Base-by-base conservation (phyloP, 208 protist species). In the Leptomonas seymouri region DNA sequence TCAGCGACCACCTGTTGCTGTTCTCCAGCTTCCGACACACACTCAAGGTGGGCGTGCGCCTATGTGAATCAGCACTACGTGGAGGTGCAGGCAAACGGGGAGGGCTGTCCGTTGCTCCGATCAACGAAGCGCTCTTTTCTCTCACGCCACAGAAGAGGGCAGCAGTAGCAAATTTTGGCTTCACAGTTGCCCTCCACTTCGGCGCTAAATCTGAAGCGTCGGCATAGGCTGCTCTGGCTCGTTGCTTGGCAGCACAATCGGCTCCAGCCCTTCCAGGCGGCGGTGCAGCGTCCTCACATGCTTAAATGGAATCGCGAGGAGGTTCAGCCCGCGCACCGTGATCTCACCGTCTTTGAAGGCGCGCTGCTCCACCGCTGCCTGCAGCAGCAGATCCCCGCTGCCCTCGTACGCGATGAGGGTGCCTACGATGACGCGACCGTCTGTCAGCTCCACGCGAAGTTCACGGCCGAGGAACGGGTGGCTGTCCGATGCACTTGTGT, bases 391-490 rank as follows among this genome's bases (percentile, higher is more conserved):
- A 55, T 92, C 86, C 3, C 90, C 90, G 56, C 81, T 84, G 42
- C 90, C 90, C 65, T 91, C 69, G 67, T 84, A 92, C 18, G 87
- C 86, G 41, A 93, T 78, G 42, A 95, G 71, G 4, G 75, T 87
- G 36, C 90, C 90, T 1, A 90, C 81, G 23, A 95, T 49, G 8
- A 93, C 54, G 48, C 90, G 87, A 21, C 84, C 77, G 67, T 95
- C 90, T 5, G 50, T 80, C 59, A 95, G 76, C 77, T 92, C 87
- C 49, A 95, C 82, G 48, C 90, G 90, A 18, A 95, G 59, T 75
- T 95, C 90, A 14, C 76, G 79, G 42, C 82, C 82, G 27, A 93
- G 76, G 63, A 93, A 95, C 4, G 85, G 83, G 50, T 81, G 71
- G 30, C 54, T 58, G 11, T 60, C 65, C 18, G 21, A 27, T n/a